Evolutionary conservation across 768 basidiomycete genomes (phyloP), one percentile per base, ranked within the genome.

Genomic region (Boletus eberwhitei): DNA sequence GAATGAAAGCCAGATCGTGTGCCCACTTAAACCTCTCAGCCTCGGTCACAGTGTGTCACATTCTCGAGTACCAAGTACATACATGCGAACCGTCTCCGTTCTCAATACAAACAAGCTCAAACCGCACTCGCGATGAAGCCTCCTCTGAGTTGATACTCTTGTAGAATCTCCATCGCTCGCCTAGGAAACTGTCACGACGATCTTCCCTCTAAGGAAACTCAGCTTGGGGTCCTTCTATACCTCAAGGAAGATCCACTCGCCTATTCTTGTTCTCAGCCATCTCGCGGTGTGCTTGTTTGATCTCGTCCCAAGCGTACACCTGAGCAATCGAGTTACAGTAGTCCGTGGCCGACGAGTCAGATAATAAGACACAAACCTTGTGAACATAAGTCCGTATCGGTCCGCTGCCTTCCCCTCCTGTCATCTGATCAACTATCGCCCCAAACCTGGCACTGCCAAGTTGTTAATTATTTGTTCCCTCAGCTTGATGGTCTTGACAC

Each of bases 251-350:
- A 48, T 48, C 36, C 38, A 46, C 75, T 67, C 48, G 67, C 71
- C 72, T 77, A 59, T 81, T 86, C 70, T 75, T 79, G 64, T 93
- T 87, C 53, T 75, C 83, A 67, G 88, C 84, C 87, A 98, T 93
- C 71, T 90, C 90, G 56, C 78, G 76, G 58, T 93, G 91, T 2
- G 93, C 93, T 31, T 81, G 80, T 62, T 83, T 82, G 47, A 96
- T 90, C 48, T 90, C 77, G 13, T 79, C 78, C 90, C 89, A 93
- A 2, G 83, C 77, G 72, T 86, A 95, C 17, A 90, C 84, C 89
- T 92, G 55, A 38, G 11, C 44, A 54, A 35, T 34, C 48, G 5
- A 39, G 16, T 34, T 41, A 48, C 43, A 36, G 32, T 36, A 11
- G 13, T 57, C 58, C 58, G 56, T 62, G 19, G 31, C 46, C 46